Evolutionary conservation across 306 rosid genomes (phyloP), one percentile per base, ranked within the genome.

Genomic region (Dalbergia cochinchinensis): DNA sequence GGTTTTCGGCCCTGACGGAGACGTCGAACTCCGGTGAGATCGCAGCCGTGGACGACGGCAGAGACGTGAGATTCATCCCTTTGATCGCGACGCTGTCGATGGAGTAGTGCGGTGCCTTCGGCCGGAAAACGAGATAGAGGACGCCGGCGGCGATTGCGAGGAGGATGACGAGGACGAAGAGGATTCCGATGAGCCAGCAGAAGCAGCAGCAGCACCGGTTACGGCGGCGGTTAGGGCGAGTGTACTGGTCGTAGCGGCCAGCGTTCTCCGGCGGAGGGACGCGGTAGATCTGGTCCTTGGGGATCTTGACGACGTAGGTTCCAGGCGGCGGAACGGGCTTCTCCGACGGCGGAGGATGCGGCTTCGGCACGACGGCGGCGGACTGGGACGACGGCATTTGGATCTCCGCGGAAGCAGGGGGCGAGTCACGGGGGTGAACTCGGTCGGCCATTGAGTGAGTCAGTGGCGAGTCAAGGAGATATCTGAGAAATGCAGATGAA

Each of bases 251-350:
- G 85, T 65, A 88, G 26, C 86, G 91, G 39, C 68, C 57, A 3
- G 96, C 86, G 35, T 92, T 92, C 71, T 90, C 96, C 5, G 89
- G 94, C 7, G 96, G 97, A 8, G 97, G 98, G 16, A 90, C 84
- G 50, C 96, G 96, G 87, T 89, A 90, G 76, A 90, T 83, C 72
- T 85, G 90, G 78, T 94, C 96, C 80, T 88, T 94, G 11, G 98
- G 98, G 61, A 92, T 82, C 68, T 88, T 77, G 74, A 94, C 82
- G 74, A 90, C 86, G 83, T 90, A 90, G 53, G 94, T 89, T n/a
- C 90, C 90, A 0, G 92, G 76, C 7, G 80, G 83, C 26, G 92
- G 90, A n/a, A 78, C 78, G 0, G 91, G 88, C 72, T 76, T 86
- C 16, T 64, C 88, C 4, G 83, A 59, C 0, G 83, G 73, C 0